A percentile compares a stretch with the other conserved stretches of the same genome.
phyloP scores from a whole-genome alignment of 495 filamentous ascomycete genomes.

The Aspergillus kassunensis region DNA sequence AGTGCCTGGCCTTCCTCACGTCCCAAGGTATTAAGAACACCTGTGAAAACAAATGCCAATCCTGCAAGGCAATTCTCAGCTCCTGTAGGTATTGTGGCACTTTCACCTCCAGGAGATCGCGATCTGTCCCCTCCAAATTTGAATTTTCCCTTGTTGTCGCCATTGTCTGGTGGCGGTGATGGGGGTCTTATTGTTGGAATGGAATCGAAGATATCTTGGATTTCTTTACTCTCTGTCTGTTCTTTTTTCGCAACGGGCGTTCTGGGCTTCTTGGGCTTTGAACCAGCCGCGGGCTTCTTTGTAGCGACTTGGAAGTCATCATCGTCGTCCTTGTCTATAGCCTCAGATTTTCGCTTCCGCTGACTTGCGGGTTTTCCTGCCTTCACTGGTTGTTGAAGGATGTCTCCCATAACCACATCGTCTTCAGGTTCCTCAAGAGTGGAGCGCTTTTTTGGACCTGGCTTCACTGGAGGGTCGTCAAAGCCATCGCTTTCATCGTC shows the following conservation, averaged over 20 bases:
- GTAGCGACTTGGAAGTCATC: slow-evolving; percentile 22
- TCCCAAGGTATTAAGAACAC: slow-evolving; percentile 70
- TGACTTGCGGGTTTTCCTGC: slow-evolving; percentile 28
- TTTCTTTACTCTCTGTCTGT: slow-evolving; percentile 54
- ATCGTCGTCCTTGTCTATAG: slow-evolving; percentile 41
- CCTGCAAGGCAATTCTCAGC: slow-evolving; percentile 88
- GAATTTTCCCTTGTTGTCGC: slow-evolving; percentile 58
- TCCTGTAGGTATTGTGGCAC: slow-evolving; percentile 73
- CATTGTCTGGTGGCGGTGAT: slow-evolving; percentile 65
- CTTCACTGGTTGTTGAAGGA: slow-evolving; percentile 34
- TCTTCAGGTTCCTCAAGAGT: slow-evolving; percentile 39
- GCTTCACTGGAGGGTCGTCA: slow-evolving; percentile 36
- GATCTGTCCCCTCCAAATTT: slow-evolving; percentile 54
- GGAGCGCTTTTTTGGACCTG: slow-evolving; percentile 44
- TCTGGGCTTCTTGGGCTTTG: slow-evolving; percentile 55
- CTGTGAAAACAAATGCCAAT: slow-evolving; percentile 97
- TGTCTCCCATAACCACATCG: slow-evolving; percentile 47
- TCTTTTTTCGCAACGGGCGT: slow-evolving; percentile 62
- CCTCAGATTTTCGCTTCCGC: slow-evolving; percentile 58
- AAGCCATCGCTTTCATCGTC: slow-evolving; percentile 50
- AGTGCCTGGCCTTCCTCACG: slow-evolving; percentile 83
- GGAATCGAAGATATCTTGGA: slow-evolving; percentile 81
- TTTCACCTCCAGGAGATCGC: slow-evolving; percentile 56
- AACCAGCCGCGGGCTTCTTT: slow-evolving; percentile 34
- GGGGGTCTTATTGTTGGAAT: slow-evolving; percentile 79